Evolutionary conservation across 1,284 basidiomycete species (phyloP), one percentile per base, ranked within the genome.

Genomic region (Leccinum fuscescens): DNA sequence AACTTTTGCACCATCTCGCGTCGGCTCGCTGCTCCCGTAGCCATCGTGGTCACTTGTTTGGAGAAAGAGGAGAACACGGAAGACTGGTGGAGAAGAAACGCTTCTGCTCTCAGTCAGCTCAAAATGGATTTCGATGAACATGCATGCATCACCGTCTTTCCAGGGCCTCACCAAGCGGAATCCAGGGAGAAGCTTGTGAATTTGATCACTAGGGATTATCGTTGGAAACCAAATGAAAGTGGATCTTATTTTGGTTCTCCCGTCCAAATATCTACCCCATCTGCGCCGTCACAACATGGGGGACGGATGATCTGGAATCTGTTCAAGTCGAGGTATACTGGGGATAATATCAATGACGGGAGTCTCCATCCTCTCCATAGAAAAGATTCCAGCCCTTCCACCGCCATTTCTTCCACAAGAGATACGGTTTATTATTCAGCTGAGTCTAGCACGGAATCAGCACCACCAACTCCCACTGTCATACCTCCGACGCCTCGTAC

Each of bases 1-100:
- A 51, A 42, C 3, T 67, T 77, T 55, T 68, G 69, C 31, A 29
- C 56, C 6, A 56, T 64, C 54, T 64, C 74, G 8, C 72, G 70
- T 50, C 60, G 57, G n/a, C 58, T 67, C 48, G 64, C 37, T 46
- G 65, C 68, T 15, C 73, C 70, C 1, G 67, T 75, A 3, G 69
- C 55, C 44, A 9, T 74, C 35, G 27, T 72, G 33, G 62, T 71
- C 9, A 74, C 69, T 8, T 53, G 58, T 1, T 54, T 67, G 20
- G 71, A 73, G 61, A 62, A 15, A 42, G 65, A 63, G 27, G 12
- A 1, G 1, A 22, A 62, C 20, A 67, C 70, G 68, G 72, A 70
- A 14, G 59, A 55, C n/a, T 74, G 73, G 73, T 77, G 73, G 70
- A 22, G 15, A 0, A 58, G 8, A 49, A 74, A 71, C 17, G 51